These are phyloP conservation scores for Ilyonectria sp. DNA, from an alignment of 2,329 filamentous ascomycete genomes.

Conservation along the genomic window DNA sequence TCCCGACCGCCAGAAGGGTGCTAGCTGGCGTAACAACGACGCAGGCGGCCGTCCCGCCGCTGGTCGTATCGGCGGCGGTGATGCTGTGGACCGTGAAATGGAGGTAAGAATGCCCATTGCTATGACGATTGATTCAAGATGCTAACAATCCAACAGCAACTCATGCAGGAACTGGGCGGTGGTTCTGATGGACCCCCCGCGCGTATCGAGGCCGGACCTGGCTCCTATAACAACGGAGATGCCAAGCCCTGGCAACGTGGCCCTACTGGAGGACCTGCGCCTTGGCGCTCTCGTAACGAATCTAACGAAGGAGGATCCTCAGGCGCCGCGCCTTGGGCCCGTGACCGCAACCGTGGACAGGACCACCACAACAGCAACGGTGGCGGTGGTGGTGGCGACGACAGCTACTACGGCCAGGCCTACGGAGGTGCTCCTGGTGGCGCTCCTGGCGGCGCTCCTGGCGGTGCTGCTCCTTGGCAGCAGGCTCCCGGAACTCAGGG, in stretches of 20 bases:
- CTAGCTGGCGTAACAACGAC: conserved; percentile 90
- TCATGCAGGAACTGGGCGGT: conserved; percentile 97
- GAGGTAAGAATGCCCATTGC: conserved; percentile 75
- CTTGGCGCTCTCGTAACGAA: conserved; percentile 77
- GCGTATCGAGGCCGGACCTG: conserved; percentile 89
- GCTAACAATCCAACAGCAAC: conserved; percentile 75
- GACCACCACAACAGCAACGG: conserved; percentile 52
- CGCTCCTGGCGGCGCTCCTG: conserved; percentile 48
- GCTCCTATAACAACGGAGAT: conserved; percentile 69
- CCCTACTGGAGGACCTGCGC: conserved; percentile 86
- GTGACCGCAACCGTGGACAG: conserved; percentile 69
- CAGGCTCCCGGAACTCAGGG: conserved; percentile 68
- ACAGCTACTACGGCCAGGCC: conserved; percentile 51
- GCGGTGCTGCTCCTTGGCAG: conserved; percentile 68
- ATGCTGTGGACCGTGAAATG: conserved; percentile 93
- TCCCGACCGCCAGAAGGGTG: conserved; percentile 91
- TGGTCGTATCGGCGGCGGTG: conserved; percentile 80
- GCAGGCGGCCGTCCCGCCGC: conserved; percentile 67
- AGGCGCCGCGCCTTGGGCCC: conserved; percentile 72
- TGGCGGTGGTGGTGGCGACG: conserved; percentile 40
- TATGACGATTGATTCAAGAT: conserved; percentile 29
- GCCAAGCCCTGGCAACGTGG: conserved; percentile 91
- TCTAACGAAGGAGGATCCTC: conserved; percentile 63
- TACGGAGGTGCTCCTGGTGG: conserved; percentile 49
- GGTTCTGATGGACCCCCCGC: conserved; percentile 74